Conservation (phyloP, 2,329 filamentous ascomycete genomes). For the Cladosporium sp. region DNA sequence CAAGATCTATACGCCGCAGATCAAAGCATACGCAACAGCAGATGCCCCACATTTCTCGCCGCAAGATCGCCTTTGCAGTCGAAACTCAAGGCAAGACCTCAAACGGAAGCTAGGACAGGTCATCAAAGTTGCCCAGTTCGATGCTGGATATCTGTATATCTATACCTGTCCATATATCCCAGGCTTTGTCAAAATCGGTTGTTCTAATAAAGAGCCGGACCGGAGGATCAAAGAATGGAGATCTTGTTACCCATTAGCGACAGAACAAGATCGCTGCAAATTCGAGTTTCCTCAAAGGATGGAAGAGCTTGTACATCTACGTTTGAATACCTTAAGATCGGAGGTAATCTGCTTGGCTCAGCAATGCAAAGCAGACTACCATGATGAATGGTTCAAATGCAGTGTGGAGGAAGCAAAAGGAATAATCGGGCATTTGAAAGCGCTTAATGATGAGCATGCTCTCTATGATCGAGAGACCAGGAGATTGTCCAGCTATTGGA, state of each 20-base stretch:
- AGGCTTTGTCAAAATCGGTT: not conserved
- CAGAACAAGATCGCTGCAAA: not conserved
- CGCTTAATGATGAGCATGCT: not conserved
- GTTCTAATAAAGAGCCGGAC: not conserved
- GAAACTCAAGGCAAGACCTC: not conserved
- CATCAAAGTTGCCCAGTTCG: not conserved
- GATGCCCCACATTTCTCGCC: not conserved
- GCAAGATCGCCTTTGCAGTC: not conserved
- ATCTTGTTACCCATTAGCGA: not conserved
- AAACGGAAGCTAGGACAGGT: not conserved
- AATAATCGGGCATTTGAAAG: not conserved
- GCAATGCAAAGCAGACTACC: not conserved
- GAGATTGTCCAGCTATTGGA: not conserved
- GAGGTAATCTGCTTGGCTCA: not conserved
- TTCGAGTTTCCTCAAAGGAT: not conserved
- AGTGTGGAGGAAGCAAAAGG: not conserved
- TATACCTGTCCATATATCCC: constrained; percentile 1
- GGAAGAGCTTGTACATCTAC: constrained; percentile 1
- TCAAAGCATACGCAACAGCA: not conserved
- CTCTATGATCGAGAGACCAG: not conserved
- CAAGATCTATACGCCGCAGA: not conserved
- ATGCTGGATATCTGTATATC: not conserved
- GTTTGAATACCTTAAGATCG: not conserved
- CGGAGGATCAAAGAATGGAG: not conserved
- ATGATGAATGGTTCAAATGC: not conserved